These are phyloP conservation scores for Bisporella sp. DNA, from an alignment of 2,329 filamentous ascomycete species.

Conservation along the genomic window DNA sequence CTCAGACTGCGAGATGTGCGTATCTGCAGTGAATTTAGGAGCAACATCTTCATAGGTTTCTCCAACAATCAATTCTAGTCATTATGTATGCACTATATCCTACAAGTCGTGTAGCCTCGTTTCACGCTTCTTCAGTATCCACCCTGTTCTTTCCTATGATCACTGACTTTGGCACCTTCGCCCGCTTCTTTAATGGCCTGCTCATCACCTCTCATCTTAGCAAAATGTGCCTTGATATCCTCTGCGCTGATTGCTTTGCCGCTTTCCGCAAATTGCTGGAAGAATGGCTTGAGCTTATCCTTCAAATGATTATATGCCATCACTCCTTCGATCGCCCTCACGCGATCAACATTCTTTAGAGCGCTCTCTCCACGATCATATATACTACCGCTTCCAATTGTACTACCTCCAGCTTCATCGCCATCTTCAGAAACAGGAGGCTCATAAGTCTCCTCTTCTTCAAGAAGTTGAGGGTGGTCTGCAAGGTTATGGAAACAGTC, in stretches of 20 bases:
- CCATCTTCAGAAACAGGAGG: constrained; percentile 71
- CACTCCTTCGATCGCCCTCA: constrained; percentile 88
- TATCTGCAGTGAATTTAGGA: no score
- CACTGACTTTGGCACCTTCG: constrained; percentile 23
- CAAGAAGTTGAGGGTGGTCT: constrained; percentile 72
- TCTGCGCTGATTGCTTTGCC: constrained; percentile 85
- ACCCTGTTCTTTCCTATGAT: constrained; percentile 37
- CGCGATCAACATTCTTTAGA: constrained; percentile 84
- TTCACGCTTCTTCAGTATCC: constrained; percentile 26
- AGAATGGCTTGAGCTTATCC: constrained; percentile 90
- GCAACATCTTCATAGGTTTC: no score
- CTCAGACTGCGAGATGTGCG: no score
- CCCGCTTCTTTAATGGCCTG: constrained; percentile 32
- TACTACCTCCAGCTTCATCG: constrained; percentile 46
- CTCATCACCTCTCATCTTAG: constrained; percentile 84
- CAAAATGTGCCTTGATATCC: constrained; percentile 95
- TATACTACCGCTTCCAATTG: constrained; percentile 70
- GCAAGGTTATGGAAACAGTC: constrained; percentile 71
- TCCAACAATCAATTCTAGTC: no score
- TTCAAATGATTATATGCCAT: constrained; percentile 98
- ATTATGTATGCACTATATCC: no score
- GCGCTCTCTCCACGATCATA: constrained; percentile 90
- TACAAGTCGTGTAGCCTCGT: no score
- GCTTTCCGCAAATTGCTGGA: constrained; percentile 89
- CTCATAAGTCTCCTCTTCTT: constrained; percentile 92